Evolutionary conservation across 495 filamentous ascomycete species (phyloP).

Genomic region (Neurospora tetraspora): DNA sequence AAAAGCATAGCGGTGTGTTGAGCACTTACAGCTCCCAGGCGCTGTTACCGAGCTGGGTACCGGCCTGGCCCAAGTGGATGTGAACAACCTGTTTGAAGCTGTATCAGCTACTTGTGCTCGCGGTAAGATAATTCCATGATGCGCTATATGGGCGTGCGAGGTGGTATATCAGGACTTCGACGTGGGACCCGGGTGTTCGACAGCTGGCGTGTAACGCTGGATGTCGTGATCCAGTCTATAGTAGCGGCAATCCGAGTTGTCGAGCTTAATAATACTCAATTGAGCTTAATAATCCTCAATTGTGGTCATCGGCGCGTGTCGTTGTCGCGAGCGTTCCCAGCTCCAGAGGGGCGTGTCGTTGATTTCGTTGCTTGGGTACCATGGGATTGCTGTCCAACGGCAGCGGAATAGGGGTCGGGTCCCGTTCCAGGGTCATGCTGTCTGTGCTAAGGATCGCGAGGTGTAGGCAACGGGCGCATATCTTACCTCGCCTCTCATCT

Average conservation of each 20-base stretch:
- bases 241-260: background rate
- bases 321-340: background rate
- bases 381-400: background rate
- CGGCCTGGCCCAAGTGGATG: slow-evolving; percentile 88
- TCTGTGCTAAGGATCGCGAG: slow-evolving; percentile 1
- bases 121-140: background rate
- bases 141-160: background rate
- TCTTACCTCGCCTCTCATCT: slow-evolving; percentile 47
- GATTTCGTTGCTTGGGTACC: background rate
- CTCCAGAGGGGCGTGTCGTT: background rate
- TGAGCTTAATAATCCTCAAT: background rate
- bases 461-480: background rate
- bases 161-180: background rate
- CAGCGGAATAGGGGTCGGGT: slow-evolving; percentile 1
- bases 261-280: background rate
- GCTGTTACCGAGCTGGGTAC: slow-evolving; percentile 85
- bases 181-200: background rate
- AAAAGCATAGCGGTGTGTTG: slow-evolving; percentile 28
- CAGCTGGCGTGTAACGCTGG: background rate
- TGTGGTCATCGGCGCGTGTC: background rate
- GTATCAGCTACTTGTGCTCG: slow-evolving; percentile 7
- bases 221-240: background rate
- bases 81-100: slow-evolving; percentile 57
- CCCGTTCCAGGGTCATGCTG: slow-evolving; percentile 1
- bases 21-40: slow-evolving; percentile 85